A percentile compares a stretch with the other conserved stretches of the same genome.
Evolutionary conservation across 768 basidiomycete species (phyloP).

Genomic region (Mycena latifolia): DNA sequence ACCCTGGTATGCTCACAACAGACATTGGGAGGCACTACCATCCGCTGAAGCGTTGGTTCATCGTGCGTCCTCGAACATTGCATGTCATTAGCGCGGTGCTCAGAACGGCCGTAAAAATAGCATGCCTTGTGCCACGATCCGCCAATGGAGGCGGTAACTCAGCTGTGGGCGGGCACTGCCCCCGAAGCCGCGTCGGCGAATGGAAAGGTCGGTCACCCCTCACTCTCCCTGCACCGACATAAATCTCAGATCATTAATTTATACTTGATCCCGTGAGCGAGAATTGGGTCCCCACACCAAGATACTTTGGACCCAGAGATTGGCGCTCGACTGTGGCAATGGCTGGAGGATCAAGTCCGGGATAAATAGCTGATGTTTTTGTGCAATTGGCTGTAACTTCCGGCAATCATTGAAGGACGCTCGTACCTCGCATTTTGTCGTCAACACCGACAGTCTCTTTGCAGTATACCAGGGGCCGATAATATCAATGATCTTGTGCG

Average conservation of each 20-base stretch:
- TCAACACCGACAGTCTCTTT: too few relatives aligned
- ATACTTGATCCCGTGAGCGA: conserved; percentile 14
- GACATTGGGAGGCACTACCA: conserved; percentile 13
- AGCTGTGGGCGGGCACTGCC: conserved; percentile 19
- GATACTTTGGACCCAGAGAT: background rate
- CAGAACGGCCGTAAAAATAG: background rate
- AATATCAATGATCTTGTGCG: too few relatives aligned
- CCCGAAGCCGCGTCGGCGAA: conserved; percentile 8
- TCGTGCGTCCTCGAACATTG: background rate
- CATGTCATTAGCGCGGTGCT: background rate
- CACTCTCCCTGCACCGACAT: background rate
- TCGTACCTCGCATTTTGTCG: too few relatives aligned
- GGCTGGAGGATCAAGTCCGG: conserved; percentile 11
- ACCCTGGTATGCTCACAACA: conserved; percentile 17
- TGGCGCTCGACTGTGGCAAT: conserved; percentile 11
- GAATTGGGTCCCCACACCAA: background rate
- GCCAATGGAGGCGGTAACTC: conserved; percentile 8
- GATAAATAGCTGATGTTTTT: conserved; percentile 12
- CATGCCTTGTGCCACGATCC: conserved; percentile 10
- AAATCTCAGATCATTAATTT: background rate
- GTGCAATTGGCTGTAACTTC: too few relatives aligned
- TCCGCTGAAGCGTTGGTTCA: conserved; percentile 6
- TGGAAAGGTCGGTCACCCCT: conserved; percentile 9
- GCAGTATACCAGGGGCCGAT: too few relatives aligned
- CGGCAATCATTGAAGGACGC: too few relatives aligned